Evolutionary conservation across 1,284 basidiomycete species (phyloP).

Genomic region (Ceratobasidium sp.): DNA sequence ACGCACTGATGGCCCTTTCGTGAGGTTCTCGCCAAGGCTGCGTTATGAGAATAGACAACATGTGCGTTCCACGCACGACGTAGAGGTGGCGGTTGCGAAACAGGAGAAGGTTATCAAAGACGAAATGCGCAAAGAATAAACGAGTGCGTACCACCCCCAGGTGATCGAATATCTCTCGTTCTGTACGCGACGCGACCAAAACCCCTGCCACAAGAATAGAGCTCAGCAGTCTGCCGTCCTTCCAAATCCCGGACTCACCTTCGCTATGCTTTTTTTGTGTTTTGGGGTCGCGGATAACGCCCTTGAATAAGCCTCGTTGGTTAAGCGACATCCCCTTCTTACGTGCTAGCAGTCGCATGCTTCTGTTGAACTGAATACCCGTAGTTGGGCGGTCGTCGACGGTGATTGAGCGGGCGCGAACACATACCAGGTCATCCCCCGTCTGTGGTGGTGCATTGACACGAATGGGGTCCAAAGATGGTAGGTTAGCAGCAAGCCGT

Average conservation of each 20-base stretch:
- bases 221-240: conserved; percentile 16
- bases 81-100: conserved; percentile 24
- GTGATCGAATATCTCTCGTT: conserved; percentile 84
- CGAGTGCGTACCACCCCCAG: conserved; percentile 61
- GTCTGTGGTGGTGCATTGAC: conserved; percentile 26
- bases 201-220: conserved; percentile 63
- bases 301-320: conserved; percentile 80
- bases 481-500: conserved; percentile 3
- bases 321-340: conserved; percentile 87
- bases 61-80: conserved; percentile 56
- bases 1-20: conserved; percentile 62
- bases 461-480: background rate
- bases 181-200: conserved; percentile 83
- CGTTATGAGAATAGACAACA: conserved; percentile 16
- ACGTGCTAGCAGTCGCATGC: conserved; percentile 85
- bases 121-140: background rate
- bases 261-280: conserved; percentile 71
- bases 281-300: conserved; percentile 76
- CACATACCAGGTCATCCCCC: conserved; percentile 83
- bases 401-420: background rate
- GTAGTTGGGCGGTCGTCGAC: conserved; percentile 4
- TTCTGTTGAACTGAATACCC: conserved; percentile 82
- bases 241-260: conserved; percentile 62
- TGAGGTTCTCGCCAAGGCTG: conserved; percentile 81
- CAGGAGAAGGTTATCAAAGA: conserved; percentile 16